phyloP scores from a whole-genome alignment of 768 basidiomycete genomes.

The Tylopilus sp. region DNA sequence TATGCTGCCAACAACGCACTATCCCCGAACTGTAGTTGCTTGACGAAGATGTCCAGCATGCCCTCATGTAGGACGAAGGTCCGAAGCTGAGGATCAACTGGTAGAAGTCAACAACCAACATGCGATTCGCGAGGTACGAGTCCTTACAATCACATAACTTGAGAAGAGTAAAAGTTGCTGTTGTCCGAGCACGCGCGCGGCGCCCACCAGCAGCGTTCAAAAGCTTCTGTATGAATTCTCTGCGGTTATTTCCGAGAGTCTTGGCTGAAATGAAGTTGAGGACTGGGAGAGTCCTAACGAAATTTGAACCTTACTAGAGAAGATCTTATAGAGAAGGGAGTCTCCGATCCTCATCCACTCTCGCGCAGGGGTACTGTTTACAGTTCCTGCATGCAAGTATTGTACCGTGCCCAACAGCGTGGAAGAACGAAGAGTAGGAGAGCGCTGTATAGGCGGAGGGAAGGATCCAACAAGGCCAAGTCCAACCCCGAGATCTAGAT shows the following conservation, averaged over 20 bases:
- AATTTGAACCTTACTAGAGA: background rate
- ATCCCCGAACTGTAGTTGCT: slow-evolving; percentile 1
- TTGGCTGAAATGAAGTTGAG: background rate
- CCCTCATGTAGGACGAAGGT: background rate
- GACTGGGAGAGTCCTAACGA: background rate
- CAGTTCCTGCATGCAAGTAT: slow-evolving; percentile 1
- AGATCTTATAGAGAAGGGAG: slow-evolving; percentile 7
- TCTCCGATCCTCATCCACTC: slow-evolving; percentile 10
- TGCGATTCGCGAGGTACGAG: too few species aligned
- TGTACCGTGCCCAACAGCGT: background rate
- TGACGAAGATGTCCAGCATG: background rate
- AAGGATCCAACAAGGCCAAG: background rate
- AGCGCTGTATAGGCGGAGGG: background rate
- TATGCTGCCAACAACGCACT: slow-evolving; percentile 5
- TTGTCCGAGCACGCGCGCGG: background rate
- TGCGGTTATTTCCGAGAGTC: background rate
- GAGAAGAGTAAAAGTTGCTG: slow-evolving; percentile 7
- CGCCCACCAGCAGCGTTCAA: slow-evolving; percentile 2
- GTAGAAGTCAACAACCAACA: background rate
- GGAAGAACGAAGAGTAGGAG: slow-evolving; percentile 6
- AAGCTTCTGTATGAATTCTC: slow-evolving; percentile 5
- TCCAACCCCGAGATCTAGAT: background rate
- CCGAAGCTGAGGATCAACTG: slow-evolving; percentile 2
- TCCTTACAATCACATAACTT: slow-evolving; percentile 5
- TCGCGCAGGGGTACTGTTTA: slow-evolving; percentile 1